Evolutionary conservation across 2,329 filamentous ascomycete species (phyloP), one percentile per base, ranked within the genome.

Genomic region (Colletotrichum tamarilloi): DNA sequence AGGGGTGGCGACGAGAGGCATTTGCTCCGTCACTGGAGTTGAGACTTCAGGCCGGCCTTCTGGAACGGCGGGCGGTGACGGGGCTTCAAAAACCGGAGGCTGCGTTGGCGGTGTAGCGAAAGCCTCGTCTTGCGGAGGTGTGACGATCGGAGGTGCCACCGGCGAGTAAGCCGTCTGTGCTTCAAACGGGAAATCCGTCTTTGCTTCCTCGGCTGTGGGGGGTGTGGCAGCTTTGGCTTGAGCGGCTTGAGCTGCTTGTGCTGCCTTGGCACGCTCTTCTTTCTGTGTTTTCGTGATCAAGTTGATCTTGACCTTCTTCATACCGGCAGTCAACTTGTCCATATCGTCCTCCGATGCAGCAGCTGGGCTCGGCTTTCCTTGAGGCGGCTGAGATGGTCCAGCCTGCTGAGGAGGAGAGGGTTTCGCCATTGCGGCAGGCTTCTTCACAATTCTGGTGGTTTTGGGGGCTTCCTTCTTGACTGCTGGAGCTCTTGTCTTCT

Each of bases 301-400:
- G 65, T 88, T 91, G 76, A 92, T 90, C 78, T 88, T 91, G 71
- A 92, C 89, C 79, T 88, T 91, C 79, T 89, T 91, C 86, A 92
- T 88, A 1, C 88, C 87, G 46, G 83, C 85, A 0, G 89, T 88
- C 73, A 92, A 84, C 62, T 82, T 86, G 66, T 91, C 88, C 46
- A 92, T 78, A 62, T 87, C 87, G 60, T 85, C 82, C 3, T 76
- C 77, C 8, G 78, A 62, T 16, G 74, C 75, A 5, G 71, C 57
- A 3, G 46, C 57, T 16, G 63, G 56, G 38, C 62, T 66, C 12
- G 62, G 11, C 19, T 56, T 66, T 14, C 38, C 12, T 52, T 73
- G 55, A 38, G 60, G 62, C 12, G 74, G 62, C 22, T 60, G 56
- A 32, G 58, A 52, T 19, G 67, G 60, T 26, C 46, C 68, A 7